These are phyloP conservation scores for Lachancea meyersii DNA, from an alignment of 805 yeast genomes.

Conservation along the genomic window DNA sequence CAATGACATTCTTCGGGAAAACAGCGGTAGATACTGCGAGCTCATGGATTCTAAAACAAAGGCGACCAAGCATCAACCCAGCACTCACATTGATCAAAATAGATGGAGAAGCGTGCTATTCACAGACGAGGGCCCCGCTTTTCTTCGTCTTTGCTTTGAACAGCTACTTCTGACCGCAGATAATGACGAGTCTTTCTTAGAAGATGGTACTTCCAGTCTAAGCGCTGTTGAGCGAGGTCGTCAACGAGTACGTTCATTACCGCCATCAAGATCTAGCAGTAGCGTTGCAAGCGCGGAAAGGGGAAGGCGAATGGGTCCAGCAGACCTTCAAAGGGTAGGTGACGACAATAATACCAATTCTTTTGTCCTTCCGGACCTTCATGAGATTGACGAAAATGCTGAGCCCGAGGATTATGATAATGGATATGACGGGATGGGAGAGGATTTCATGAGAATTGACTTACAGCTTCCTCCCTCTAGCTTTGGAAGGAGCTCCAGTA, in stretches of 20 bases:
- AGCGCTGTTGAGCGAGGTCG: slow-evolving; percentile 22
- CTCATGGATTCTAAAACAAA: slow-evolving; percentile 14
- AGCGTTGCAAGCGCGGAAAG: slow-evolving; percentile 25
- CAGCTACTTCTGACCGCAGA: neutral
- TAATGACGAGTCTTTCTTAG: neutral
- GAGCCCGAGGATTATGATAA: slow-evolving; percentile 12
- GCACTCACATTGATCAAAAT: neutral
- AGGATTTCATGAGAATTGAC: slow-evolving; percentile 14
- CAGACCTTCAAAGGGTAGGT: slow-evolving; percentile 2
- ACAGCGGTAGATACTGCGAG: slow-evolving; percentile 19
- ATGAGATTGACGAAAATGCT: slow-evolving; percentile 29
- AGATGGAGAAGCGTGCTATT: neutral
- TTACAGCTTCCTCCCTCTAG: slow-evolving; percentile 31
- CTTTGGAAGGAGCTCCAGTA: slow-evolving; percentile 23
- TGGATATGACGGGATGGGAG: neutral
- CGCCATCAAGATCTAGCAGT: slow-evolving; percentile 22
- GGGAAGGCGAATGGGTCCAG: slow-evolving; percentile 20
- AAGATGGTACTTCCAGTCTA: neutral
- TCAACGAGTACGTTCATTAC: slow-evolving; percentile 12
- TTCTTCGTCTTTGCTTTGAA: slow-evolving; percentile 14
- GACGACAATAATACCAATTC: slow-evolving; percentile 1
- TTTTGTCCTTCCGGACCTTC: slow-evolving; percentile 8
- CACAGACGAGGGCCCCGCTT: slow-evolving; percentile 6
- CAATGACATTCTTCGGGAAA: slow-evolving; percentile 23
- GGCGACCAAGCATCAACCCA: neutral